Percentiles rank a stretch among this genome's conserved stretches.
Evolutionary conservation across 139 green algal species (phyloP).

Genomic region (Chlorella sorokiniana): DNA sequence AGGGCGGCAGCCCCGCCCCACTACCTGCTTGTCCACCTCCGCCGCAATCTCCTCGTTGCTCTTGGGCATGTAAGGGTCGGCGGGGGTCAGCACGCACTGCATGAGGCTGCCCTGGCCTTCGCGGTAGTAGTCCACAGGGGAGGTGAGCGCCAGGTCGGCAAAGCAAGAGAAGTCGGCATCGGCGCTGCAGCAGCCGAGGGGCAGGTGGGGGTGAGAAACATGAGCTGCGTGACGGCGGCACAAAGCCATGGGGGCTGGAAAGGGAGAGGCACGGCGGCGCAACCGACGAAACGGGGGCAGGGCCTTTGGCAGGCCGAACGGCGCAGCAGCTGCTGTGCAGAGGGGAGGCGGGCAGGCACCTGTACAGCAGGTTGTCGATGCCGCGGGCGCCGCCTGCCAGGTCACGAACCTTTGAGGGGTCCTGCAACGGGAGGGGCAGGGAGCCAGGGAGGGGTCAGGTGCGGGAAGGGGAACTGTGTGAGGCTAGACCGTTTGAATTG

Average conservation of each 20-base stretch:
- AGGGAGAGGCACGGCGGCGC: no score
- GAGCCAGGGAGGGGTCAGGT: not conserved
- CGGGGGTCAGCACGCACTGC: slow-evolving; percentile 94
- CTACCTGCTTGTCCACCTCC: slow-evolving; percentile 83
- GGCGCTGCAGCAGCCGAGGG: slow-evolving; percentile 25
- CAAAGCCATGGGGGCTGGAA: not conserved
- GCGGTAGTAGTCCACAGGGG: slow-evolving; percentile 93
- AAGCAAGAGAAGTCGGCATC: slow-evolving; percentile 97
- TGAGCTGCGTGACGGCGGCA: not conserved
- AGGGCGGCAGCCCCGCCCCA: not conserved
- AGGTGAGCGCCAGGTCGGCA: slow-evolving; percentile 92
- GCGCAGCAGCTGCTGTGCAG: no score
- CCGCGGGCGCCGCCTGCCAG: slow-evolving; percentile 45
- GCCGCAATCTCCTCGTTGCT: slow-evolving; percentile 90
- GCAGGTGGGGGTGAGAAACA: not conserved
- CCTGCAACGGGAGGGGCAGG: not conserved
- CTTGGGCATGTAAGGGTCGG: slow-evolving; percentile 91
- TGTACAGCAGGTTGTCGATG: slow-evolving; percentile 96
- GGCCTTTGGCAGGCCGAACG: no score
- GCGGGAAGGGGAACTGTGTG: no score
- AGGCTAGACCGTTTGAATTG: no score
- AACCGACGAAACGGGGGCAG: no score
- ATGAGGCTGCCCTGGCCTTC: slow-evolving; percentile 89
- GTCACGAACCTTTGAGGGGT: slow-evolving; percentile 23
- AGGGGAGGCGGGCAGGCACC: no score